Conservation (phyloP, 371 early-diverging fungal species). For the Mortierella sp. region DNA sequence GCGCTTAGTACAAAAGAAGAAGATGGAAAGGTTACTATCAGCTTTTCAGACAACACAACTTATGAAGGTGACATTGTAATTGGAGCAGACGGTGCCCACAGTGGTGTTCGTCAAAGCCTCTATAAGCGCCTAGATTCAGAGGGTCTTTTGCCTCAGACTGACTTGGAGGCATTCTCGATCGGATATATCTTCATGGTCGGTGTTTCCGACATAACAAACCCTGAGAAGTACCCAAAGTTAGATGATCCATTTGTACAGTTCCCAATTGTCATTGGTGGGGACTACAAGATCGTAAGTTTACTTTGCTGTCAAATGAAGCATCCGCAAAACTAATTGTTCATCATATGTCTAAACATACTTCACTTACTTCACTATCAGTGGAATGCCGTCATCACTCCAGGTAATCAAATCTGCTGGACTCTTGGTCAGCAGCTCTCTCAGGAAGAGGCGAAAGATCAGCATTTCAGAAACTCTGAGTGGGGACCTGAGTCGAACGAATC, state of each 20-base stretch:
- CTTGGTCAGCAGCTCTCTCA: background rate
- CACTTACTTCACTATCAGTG: background rate
- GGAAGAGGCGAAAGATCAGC: background rate
- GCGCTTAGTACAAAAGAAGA: constrained; percentile 4
- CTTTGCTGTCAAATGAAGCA: background rate
- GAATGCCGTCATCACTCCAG: background rate
- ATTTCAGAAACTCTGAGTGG: background rate
- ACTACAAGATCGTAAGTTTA: background rate
- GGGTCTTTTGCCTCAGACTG: too few relatives aligned
- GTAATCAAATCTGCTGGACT: background rate
- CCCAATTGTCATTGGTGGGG: background rate
- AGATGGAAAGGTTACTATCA: constrained; percentile 2
- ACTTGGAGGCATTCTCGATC: too few relatives aligned
- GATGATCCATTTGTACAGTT: background rate
- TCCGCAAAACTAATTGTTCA: background rate
- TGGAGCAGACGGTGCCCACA: constrained; percentile 35
- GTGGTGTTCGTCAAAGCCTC: constrained; percentile 24
- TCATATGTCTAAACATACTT: background rate
- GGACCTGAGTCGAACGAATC: background rate
- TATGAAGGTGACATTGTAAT: constrained; percentile 36
- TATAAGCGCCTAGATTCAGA: too few relatives aligned
- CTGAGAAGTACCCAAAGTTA: background rate
- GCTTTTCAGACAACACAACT: constrained; percentile 26
- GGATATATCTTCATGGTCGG: too few relatives aligned
- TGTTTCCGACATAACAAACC: too few relatives aligned